Percentiles rank a stretch among this genome's conserved stretches.
Conservation (phyloP, 495 filamentous ascomycete species). For the Aspergillus ellipticus region DNA sequence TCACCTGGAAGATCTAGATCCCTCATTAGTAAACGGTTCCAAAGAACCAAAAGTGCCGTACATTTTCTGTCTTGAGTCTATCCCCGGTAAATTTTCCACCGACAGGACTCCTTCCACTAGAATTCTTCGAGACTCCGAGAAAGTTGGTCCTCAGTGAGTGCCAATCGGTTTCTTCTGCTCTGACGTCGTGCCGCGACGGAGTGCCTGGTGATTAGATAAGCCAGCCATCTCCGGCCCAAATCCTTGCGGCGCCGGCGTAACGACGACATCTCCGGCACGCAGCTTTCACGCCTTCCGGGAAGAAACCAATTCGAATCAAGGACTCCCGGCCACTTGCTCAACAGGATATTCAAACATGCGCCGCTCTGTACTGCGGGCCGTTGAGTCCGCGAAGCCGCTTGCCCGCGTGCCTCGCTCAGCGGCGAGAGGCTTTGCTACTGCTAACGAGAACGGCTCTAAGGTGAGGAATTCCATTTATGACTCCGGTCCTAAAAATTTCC, state of each 20-base stretch:
- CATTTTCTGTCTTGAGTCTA: not conserved
- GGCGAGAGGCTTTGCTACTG: slow-evolving; percentile 42
- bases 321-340: not conserved
- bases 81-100: not conserved
- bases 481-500: not conserved
- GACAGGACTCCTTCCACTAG: not conserved
- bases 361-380: slow-evolving; percentile 44
- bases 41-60: not conserved
- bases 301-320: slow-evolving; percentile 5
- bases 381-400: slow-evolving; percentile 42
- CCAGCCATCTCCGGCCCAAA: slow-evolving; percentile 13
- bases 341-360: slow-evolving; percentile 28
- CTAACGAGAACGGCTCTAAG: slow-evolving; percentile 34
- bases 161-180: not conserved
- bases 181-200: not conserved
- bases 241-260: slow-evolving; percentile 16
- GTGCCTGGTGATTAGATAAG: slow-evolving; percentile 25
- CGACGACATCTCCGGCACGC: slow-evolving; percentile 15
- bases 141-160: too few relatives aligned
- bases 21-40: not conserved
- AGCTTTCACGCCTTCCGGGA: slow-evolving; percentile 11
- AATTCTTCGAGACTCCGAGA: too few relatives aligned
- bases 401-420: slow-evolving; percentile 35
- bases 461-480: slow-evolving; percentile 20
- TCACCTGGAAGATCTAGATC: slow-evolving; percentile 4